Base-by-base conservation (phyloP, 2,329 filamentous ascomycete genomes). In the Tolypocladium sp. region DNA sequence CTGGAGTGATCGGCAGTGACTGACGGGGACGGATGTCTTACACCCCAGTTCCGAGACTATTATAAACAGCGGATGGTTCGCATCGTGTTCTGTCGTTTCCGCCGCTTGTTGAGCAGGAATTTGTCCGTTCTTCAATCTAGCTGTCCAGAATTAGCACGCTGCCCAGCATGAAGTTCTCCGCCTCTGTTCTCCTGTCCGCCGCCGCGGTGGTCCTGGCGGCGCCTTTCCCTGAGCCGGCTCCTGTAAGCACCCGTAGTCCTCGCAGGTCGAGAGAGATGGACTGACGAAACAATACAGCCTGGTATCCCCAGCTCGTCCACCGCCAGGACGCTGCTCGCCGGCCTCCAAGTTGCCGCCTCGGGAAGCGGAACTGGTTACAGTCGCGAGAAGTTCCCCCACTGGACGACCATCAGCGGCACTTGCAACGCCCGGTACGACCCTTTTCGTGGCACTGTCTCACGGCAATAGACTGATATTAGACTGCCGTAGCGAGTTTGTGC, bases 311-410 rank as follows among this genome's bases (percentile, higher is more conserved):
- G 79, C 6, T 75, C 77, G 1, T 70, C 82, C 1, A 75, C 75
- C 0, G 88, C 89, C 25, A 77, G 80, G 62, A 78, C 76, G 8
- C 78, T 83, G 62, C 82, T 92, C 40, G 76, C 77, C 2, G 73
- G 70, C 35, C 75, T 92, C 57, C 84, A 80, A 0, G 85, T 89
- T 22, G 76, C 78, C 4, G 72, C 81, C 0, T 74, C 81, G 49
- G 80, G 79, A 41, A 78, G 83, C 56, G 78, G 81, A 54, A 75
- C 74, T 61, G 77, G 77, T 25, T 91, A 92, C 73, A 75, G 80
- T 59, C 86, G 90, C 57, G 80, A 83, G 65, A 73, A 86, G 57
- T 92, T 92, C 74, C 86, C 85, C 2, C 84, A 86, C 72, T 92
- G 89, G 89, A 82, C 80, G 64, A 86, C 83, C 37, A 80, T 86